Percentiles rank a stretch among this genome's conserved stretches.
Evolutionary conservation across 805 yeast species (phyloP).

Genomic region (Wickerhamomyces strasburgensis): DNA sequence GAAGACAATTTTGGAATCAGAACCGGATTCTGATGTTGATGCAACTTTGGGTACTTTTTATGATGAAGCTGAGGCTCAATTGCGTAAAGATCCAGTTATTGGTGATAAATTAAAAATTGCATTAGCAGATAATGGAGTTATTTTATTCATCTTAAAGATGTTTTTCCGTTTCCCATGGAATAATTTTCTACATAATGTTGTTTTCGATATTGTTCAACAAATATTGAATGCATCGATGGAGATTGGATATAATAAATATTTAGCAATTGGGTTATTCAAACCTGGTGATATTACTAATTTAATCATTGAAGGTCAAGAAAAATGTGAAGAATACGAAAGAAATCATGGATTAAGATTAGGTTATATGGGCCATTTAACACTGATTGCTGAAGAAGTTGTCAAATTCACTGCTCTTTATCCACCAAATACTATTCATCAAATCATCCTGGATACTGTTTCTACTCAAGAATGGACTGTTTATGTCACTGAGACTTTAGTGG

Average conservation of each 20-base stretch:
- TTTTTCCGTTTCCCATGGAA: conserved; percentile 93
- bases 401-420: conserved; percentile 51
- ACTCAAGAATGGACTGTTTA: conserved; percentile 69
- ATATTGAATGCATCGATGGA: conserved; percentile 84
- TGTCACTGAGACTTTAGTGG: conserved; percentile 76
- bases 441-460: conserved; percentile 32
- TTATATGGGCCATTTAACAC: conserved; percentile 93
- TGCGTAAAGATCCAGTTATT: conserved; percentile 61
- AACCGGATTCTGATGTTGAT: conserved; percentile 23
- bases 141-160: conserved; percentile 62
- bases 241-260: conserved; percentile 76
- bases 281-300: conserved; percentile 53
- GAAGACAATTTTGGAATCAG: conserved; percentile 21
- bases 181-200: conserved; percentile 94
- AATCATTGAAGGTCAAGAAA: conserved; percentile 57
- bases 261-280: conserved; percentile 67
- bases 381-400: conserved; percentile 93
- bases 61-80: conserved; percentile 33
- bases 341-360: conserved; percentile 69
- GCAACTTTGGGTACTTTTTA: conserved; percentile 28
- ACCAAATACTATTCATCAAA: conserved; percentile 27
- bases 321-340: conserved; percentile 56
- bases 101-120: conserved; percentile 88
- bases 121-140: conserved; percentile 66
- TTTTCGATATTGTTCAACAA: conserved; percentile 94